phyloP scores from a whole-genome alignment of 1,139 yeast genomes.

The Eremothecium coryli region DNA sequence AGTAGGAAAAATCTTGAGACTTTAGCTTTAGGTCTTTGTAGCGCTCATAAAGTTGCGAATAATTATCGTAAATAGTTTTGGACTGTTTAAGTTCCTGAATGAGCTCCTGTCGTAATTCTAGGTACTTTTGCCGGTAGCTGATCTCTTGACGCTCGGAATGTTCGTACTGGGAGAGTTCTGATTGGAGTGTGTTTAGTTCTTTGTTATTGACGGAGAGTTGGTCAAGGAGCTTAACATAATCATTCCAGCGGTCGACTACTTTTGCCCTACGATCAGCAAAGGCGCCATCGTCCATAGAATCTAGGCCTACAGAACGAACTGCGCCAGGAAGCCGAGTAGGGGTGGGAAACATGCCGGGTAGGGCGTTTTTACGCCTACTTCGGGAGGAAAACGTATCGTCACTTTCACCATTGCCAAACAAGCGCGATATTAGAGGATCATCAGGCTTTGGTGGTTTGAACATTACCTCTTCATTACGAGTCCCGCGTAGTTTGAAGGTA shows the following conservation, averaged over 20 bases:
- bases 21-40: conserved; percentile 33
- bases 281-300: background rate
- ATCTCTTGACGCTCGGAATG: conserved; percentile 19
- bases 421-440: conserved; percentile 18
- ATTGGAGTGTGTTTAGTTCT: conserved; percentile 19
- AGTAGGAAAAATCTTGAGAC: background rate
- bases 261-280: background rate
- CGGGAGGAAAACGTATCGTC: background rate
- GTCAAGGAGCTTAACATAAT: conserved; percentile 17
- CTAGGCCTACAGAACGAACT: background rate
- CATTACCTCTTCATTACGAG: conserved; percentile 3
- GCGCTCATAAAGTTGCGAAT: conserved; percentile 36
- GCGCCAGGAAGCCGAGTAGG: conserved; percentile 10
- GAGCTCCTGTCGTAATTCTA: conserved; percentile 31
- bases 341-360: conserved; percentile 22
- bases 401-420: conserved; percentile 10
- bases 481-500: conserved; percentile 15
- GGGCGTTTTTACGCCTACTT: conserved; percentile 4
- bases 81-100: conserved; percentile 29
- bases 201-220: conserved; percentile 24
- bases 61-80: conserved; percentile 31
- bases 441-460: conserved; percentile 13
- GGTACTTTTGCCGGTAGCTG: conserved; percentile 32
- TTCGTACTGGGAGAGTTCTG: conserved; percentile 16
- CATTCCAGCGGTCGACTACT: conserved; percentile 14